These are phyloP conservation scores for Lecanoromycetidae sp. DNA, from an alignment of 2,329 filamentous ascomycete species.

Conservation along the genomic window DNA sequence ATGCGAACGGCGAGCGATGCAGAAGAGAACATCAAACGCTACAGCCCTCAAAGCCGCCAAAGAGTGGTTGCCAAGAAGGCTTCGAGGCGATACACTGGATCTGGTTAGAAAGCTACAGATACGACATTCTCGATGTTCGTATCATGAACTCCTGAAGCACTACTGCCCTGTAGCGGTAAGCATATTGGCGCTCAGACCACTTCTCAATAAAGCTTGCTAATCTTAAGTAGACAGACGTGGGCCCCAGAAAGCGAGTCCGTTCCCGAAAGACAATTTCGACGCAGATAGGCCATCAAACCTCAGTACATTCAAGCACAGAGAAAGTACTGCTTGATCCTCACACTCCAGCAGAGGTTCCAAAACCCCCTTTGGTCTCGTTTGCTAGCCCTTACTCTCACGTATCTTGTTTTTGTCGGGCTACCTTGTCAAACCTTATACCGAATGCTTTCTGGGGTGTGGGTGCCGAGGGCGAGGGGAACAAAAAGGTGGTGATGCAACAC, in stretches of 20 bases:
- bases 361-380: constrained; percentile 1
- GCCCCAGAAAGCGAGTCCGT: not conserved
- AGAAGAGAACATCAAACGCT: not conserved
- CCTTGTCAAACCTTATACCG: constrained; percentile 61
- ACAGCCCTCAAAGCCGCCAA: constrained; percentile 15
- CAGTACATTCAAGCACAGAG: constrained; percentile 31
- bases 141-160: constrained; percentile 62
- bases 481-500: constrained; percentile 47
- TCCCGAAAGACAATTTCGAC: not conserved
- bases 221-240: not conserved
- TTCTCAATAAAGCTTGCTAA: not conserved
- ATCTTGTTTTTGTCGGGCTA: constrained; percentile 76
- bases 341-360: constrained; percentile 22
- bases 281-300: not conserved
- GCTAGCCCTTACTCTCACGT: constrained; percentile 52
- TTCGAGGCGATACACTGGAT: constrained; percentile 49
- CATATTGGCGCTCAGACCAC: not conserved
- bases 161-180: constrained; percentile 56
- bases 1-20: not conserved
- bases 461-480: constrained; percentile 46
- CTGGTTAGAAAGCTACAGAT: constrained; percentile 59
- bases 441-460: constrained; percentile 59
- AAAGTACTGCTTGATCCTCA: constrained; percentile 57
- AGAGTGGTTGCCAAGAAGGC: constrained; percentile 29
- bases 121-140: constrained; percentile 63